These are phyloP conservation scores for Dryadomyces sulphureus DNA, from an alignment of 2,329 filamentous ascomycete genomes.

Conservation along the genomic window DNA sequence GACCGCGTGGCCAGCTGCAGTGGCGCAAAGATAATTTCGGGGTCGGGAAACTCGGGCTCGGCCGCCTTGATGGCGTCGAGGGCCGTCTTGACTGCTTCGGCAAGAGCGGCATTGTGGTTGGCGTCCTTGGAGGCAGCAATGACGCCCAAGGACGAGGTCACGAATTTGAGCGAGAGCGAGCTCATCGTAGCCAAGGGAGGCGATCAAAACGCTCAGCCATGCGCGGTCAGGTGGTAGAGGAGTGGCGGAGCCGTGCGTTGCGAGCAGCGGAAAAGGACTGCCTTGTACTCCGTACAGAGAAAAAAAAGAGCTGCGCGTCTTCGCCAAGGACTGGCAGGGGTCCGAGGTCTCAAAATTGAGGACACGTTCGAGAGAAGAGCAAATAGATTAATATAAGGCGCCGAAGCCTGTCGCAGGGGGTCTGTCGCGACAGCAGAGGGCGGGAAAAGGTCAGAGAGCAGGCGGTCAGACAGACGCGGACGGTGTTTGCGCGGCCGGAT, in stretches of 20 bases:
- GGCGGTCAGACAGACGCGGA: too few species aligned
- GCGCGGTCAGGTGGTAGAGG: slow-evolving; percentile 16
- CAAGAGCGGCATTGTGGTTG: slow-evolving; percentile 68
- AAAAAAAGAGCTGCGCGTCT: too few species aligned
- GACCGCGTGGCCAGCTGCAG: slow-evolving; percentile 81
- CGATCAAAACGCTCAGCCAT: slow-evolving; percentile 28
- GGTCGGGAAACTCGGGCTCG: slow-evolving; percentile 68
- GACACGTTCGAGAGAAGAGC: background rate
- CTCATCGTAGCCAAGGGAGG: slow-evolving; percentile 50
- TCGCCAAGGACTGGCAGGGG: background rate
- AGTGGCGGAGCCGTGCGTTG: too few species aligned
- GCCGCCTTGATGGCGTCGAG: slow-evolving; percentile 75
- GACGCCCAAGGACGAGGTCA: slow-evolving; percentile 81
- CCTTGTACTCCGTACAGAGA: too few species aligned
- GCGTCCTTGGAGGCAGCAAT: slow-evolving; percentile 89
- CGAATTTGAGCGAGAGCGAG: slow-evolving; percentile 92
- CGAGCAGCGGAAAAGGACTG: too few species aligned
- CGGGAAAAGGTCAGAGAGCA: background rate
- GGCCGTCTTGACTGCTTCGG: slow-evolving; percentile 67
- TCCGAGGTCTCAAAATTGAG: background rate
- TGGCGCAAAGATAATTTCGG: slow-evolving; percentile 83
- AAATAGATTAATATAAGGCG: background rate
- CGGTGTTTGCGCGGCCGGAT: background rate
- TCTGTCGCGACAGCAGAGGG: background rate
- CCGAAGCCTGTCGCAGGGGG: background rate